A percentile compares a stretch with the other conserved stretches of the same genome.
Conservation (phyloP, 1,284 basidiomycete species). For the Pisolithus thermaeus region DNA sequence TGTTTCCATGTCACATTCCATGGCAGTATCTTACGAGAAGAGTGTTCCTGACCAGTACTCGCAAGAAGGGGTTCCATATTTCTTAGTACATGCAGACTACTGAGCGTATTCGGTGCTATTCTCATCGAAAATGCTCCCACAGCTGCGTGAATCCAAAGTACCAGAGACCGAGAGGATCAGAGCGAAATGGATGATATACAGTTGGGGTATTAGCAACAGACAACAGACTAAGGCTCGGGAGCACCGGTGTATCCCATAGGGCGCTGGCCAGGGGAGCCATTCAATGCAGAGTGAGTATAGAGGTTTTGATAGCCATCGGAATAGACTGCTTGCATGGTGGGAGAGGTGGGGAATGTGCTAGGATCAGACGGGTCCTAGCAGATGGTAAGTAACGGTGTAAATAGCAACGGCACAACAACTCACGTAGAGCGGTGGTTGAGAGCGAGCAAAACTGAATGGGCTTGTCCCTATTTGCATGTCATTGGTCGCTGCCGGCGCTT, state of each 20-base stretch:
- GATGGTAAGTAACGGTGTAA: not conserved
- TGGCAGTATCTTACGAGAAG: too few species aligned
- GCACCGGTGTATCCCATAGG: conserved; percentile 18
- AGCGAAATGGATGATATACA: too few species aligned
- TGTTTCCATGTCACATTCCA: too few species aligned
- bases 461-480: not conserved
- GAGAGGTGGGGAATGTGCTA: conserved; percentile 23
- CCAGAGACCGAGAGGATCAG: too few species aligned
- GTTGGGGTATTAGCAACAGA: too few species aligned
- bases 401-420: conserved; percentile 7
- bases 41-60: too few species aligned
- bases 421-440: conserved; percentile 26
- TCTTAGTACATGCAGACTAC: too few species aligned
- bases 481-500: not conserved
- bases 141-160: too few species aligned
- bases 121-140: too few species aligned
- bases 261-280: conserved; percentile 4
- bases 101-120: too few species aligned
- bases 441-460: conserved; percentile 5
- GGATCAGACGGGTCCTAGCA: conserved; percentile 28
- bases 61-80: too few species aligned
- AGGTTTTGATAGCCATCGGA: conserved; percentile 1
- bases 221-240: conserved; percentile 20
- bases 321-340: conserved; percentile 5
- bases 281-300: not conserved